Evolutionary conservation across 305 asterid species (phyloP).

Genomic region (Plantago lanceolata): DNA sequence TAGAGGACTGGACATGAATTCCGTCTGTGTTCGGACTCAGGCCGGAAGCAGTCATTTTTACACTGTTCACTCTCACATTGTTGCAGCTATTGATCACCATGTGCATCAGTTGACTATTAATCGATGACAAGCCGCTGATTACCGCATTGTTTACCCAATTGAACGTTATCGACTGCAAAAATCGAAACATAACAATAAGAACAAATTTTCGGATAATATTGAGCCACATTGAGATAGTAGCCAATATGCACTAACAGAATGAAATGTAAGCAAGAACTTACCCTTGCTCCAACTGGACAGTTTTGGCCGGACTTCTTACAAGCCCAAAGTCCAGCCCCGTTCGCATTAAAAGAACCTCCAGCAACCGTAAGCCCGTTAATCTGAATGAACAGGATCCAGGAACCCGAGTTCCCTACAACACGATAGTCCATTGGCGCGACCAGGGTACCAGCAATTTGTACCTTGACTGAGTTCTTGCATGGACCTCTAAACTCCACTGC

Average conservation of each 20-base stretch:
- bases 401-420: conserved; percentile 27
- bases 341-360: conserved; percentile 61
- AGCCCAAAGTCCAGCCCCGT: conserved; percentile 49
- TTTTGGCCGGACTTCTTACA: conserved; percentile 43
- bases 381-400: conserved; percentile 45
- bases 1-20: conserved; percentile 40
- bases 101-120: conserved; percentile 47
- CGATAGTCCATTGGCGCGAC: conserved; percentile 47
- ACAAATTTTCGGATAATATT: not conserved
- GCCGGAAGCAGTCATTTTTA: conserved; percentile 25
- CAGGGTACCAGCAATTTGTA: conserved; percentile 47
- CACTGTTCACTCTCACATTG: conserved; percentile 29
- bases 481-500: conserved; percentile 36
- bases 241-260: too few species aligned
- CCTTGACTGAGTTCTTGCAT: conserved; percentile 30
- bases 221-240: too few species aligned
- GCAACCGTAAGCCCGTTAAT: conserved; percentile 36
- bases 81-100: conserved; percentile 44
- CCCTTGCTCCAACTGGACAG: conserved; percentile 60
- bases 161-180: conserved; percentile 33
- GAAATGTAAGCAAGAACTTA: conserved; percentile 21
- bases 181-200: not conserved
- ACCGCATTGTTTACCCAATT: conserved; percentile 33
- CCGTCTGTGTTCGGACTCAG: conserved; percentile 57
- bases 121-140: conserved; percentile 37